Base-by-base conservation (phyloP, 345 rosid genomes). In the Adansonia digitata region DNA sequence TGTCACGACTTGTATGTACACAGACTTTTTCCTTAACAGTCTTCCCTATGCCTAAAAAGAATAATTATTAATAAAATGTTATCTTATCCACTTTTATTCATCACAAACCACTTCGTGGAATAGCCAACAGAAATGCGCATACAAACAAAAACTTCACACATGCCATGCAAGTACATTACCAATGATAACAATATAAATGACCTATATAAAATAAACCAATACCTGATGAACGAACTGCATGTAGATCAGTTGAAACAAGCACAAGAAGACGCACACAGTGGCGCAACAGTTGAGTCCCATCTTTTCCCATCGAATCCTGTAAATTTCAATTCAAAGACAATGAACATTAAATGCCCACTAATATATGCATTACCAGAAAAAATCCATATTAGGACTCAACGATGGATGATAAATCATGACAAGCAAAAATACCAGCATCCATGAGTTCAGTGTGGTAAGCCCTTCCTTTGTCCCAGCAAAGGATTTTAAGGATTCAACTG, bases 221-320 rank as follows among this genome's bases (percentile, higher is more conserved):
- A 96, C 99, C 99, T 84, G 99, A 93, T 76, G 90, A 78, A 65
- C 99, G 92, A 84, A 93, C 97, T 8, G 99, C 97, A 75, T 81
- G 89, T 80, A 96, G 84, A 87, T 93, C 92, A 72, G 94, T 93
- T 52, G 99, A 89, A 76, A 96, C 95, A 79, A 84, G 97, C 79
- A 96, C 99, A 85, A 96, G 98, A 84, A 96, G 90, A 75, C 97
- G 97, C 78, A 93, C 97, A 81, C 99, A 96, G 69, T 92, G 98
- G 76, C 99, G 99, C 81, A 96, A 83, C 63, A 96, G 94, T 82
- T 96, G 98, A 75, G 99, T 96, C 78, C 97, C 98, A 77, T 93
- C 97, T 84, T 93, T 96, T 48, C 99, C 99, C 98, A 96, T 86
- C 2, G 99, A 96, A 77, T 96, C 99, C 99, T 96, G 75, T 66